phyloP scores from a whole-genome alignment of 2,329 filamentous ascomycete species.

The Aspergillus pseudoglaucus region DNA sequence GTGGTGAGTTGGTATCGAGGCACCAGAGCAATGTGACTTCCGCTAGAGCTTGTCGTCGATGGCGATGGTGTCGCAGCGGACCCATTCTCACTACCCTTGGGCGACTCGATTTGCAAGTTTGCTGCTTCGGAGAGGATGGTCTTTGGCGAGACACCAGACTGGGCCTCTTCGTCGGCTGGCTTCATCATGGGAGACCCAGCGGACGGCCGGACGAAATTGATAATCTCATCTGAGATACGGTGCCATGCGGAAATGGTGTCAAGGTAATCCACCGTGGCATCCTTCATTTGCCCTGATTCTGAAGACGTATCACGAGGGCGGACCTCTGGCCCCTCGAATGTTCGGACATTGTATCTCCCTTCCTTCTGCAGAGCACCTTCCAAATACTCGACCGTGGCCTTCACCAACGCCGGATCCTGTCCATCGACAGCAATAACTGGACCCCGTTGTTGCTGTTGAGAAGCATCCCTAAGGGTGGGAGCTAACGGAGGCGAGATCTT shows the following conservation, averaged over 20 bases:
- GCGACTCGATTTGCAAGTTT: constrained; percentile 24
- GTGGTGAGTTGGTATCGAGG: constrained; percentile 73
- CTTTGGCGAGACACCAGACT: constrained; percentile 24
- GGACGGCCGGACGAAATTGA: constrained; percentile 46
- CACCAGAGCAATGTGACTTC: constrained; percentile 66
- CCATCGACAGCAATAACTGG: constrained; percentile 81
- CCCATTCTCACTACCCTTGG: constrained; percentile 21
- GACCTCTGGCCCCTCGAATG: constrained; percentile 43
- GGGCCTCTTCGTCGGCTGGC: constrained; percentile 14
- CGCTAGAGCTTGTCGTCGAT: constrained; percentile 8
- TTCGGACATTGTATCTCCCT: constrained; percentile 45
- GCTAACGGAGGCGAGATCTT: constrained; percentile 66
- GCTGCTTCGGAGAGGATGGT: constrained; percentile 27
- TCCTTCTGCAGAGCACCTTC: constrained; percentile 47
- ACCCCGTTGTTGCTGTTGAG: constrained; percentile 53
- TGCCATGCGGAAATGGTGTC: constrained; percentile 68
- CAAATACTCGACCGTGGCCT: constrained; percentile 60
- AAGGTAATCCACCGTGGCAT: constrained; percentile 54
- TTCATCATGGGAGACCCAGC: constrained; percentile 10
- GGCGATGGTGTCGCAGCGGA: constrained; percentile 18
- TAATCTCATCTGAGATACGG: constrained; percentile 64
- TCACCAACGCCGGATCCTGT: constrained; percentile 56
- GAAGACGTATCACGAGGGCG: constrained; percentile 13
- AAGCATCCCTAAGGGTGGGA: constrained; percentile 21
- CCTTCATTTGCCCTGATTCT: constrained; percentile 32